Percentiles rank a stretch among this genome's conserved stretches.
Conservation (phyloP, 768 basidiomycete genomes). For the Lactarius quietus region DNA sequence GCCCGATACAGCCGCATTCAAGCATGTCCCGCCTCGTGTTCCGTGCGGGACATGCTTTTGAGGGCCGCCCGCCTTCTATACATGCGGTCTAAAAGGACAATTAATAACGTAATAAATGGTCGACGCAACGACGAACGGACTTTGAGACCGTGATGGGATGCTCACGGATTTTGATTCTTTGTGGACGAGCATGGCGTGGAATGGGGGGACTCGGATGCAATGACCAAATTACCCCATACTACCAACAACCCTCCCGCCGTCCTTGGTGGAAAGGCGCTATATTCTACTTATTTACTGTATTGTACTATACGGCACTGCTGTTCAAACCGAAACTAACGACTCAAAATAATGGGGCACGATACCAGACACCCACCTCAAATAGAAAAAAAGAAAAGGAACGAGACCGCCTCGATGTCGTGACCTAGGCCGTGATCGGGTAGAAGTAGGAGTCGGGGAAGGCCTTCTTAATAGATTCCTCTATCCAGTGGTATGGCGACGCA, state of each 20-base stretch:
- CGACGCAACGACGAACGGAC: constrained; percentile 34
- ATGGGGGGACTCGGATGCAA: neutral
- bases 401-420: neutral
- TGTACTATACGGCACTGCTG: no score
- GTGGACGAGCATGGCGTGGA: constrained; percentile 13
- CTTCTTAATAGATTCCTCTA: neutral
- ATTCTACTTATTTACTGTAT: no score
- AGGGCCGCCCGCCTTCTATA: no score
- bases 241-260: neutral
- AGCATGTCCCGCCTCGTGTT: constrained; percentile 91
- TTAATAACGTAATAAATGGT: neutral
- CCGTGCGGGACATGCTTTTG: no score
- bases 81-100: constrained; percentile 79
- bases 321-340: no score
- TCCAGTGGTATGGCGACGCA: neutral
- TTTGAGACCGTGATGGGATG: constrained; percentile 64
- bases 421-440: neutral
- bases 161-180: constrained; percentile 21
- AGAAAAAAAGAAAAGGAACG: no score
- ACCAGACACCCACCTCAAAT: no score
- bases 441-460: neutral
- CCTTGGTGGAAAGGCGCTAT: no score
- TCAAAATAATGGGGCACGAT: no score
- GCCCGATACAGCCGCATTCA: constrained; percentile 98
- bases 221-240: neutral